These are phyloP conservation scores for Aspergillus saccharolyticus DNA, from an alignment of 495 filamentous ascomycete species.

Conservation along the genomic window DNA sequence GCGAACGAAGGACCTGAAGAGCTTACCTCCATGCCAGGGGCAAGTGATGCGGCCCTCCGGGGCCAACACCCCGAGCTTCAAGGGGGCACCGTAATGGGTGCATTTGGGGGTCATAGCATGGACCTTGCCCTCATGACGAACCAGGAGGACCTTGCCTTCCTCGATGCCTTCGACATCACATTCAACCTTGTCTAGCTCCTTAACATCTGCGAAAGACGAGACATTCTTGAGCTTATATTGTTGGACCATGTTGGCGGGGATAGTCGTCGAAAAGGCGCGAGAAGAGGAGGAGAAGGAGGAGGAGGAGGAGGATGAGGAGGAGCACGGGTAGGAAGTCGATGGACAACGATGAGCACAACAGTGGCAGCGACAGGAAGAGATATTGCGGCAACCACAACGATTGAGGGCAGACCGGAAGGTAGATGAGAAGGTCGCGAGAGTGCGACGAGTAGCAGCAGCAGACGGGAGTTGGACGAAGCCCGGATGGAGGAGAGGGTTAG, in stretches of 20 bases:
- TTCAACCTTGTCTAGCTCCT: conserved; percentile 78
- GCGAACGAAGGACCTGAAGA: neutral
- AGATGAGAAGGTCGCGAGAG: neutral
- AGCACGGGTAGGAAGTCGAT: neutral
- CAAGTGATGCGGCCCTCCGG: conserved; percentile 81
- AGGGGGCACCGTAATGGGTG: conserved; percentile 90
- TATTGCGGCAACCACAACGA: conserved; percentile 25
- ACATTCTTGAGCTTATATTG: conserved; percentile 87
- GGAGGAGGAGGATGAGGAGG: too few species aligned
- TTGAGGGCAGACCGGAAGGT: conserved; percentile 10
- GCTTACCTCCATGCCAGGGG: conserved; percentile 87
- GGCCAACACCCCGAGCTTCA: conserved; percentile 77
- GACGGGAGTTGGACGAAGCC: conserved; percentile 8
- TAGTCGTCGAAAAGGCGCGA: neutral
- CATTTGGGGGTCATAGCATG: conserved; percentile 82
- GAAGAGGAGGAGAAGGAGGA: neutral
- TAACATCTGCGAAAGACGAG: conserved; percentile 58
- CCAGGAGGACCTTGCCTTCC: conserved; percentile 76
- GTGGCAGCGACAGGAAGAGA: conserved; percentile 19
- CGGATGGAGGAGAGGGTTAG: conserved; percentile 16
- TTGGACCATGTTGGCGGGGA: conserved; percentile 44
- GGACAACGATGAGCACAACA: conserved; percentile 21
- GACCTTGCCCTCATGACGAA: conserved; percentile 67
- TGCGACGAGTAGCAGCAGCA: conserved; percentile 9
- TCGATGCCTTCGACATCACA: conserved; percentile 84